Conservation (phyloP, 345 rosid genomes). For the Eucalyptus viminalis region DNA sequence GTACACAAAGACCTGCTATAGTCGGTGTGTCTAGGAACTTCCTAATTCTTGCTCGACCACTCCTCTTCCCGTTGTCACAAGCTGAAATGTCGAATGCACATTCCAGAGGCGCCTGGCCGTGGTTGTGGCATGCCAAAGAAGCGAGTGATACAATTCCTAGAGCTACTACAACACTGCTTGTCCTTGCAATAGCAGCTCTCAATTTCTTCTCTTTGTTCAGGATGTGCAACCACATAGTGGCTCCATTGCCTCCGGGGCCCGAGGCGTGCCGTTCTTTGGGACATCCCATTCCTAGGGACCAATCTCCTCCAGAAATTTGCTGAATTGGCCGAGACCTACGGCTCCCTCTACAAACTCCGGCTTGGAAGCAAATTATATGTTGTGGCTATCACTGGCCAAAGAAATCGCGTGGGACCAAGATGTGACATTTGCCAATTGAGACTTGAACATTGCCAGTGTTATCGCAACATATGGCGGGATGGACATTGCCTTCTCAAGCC, state of each 20-base stretch:
- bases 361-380: neutral
- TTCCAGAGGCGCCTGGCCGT: neutral
- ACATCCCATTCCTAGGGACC: neutral
- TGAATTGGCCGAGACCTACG: neutral
- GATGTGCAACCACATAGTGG: neutral
- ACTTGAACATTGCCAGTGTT: neutral
- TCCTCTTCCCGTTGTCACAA: no score
- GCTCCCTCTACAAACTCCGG: neutral
- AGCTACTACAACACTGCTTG: neutral
- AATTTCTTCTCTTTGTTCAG: neutral
- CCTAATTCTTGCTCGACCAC: neutral
- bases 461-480: constrained; percentile 3
- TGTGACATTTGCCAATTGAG: constrained; percentile 7
- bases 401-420: constrained; percentile 23
- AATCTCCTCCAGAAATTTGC: neutral
- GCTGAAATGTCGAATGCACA: no score
- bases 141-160: neutral
- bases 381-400: constrained; percentile 8
- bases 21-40: neutral
- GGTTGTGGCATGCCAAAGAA: neutral
- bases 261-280: neutral
- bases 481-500: constrained; percentile 10
- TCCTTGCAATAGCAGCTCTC: neutral
- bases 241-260: neutral
- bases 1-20: neutral